These are phyloP conservation scores for Inonotus obliquus DNA, from an alignment of 1,284 basidiomycete genomes.

Conservation along the genomic window DNA sequence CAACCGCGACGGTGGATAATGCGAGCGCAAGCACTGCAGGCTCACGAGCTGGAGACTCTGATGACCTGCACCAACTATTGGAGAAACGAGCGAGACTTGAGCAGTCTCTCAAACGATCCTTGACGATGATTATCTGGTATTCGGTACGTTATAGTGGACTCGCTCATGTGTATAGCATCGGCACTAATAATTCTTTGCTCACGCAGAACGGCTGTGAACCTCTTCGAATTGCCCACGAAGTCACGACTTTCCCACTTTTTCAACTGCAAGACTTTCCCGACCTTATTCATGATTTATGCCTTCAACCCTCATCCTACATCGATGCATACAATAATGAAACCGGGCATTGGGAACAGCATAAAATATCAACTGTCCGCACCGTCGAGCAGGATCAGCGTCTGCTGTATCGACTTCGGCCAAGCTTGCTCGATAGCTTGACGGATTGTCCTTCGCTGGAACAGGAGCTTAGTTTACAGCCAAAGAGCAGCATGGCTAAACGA, in stretches of 20 bases:
- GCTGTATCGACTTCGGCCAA: constrained; percentile 53
- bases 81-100: constrained; percentile 17
- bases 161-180: background rate
- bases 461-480: constrained; percentile 46
- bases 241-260: constrained; percentile 61
- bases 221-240: constrained; percentile 52
- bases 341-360: constrained; percentile 54
- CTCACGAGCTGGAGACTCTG: background rate
- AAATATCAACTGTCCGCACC: constrained; percentile 38
- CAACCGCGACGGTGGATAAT: background rate
- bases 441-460: constrained; percentile 53
- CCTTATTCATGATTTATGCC: constrained; percentile 48
- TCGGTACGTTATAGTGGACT: constrained; percentile 35
- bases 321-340: constrained; percentile 53
- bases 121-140: constrained; percentile 66
- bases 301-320: constrained; percentile 47
- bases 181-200: constrained; percentile 15
- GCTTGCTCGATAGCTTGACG: constrained; percentile 47
- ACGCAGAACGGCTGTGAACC: constrained; percentile 51
- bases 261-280: constrained; percentile 48
- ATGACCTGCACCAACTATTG: constrained; percentile 9
- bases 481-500: background rate
- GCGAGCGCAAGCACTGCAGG: background rate
- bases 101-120: constrained; percentile 31
- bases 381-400: constrained; percentile 45